phyloP scores from a whole-genome alignment of 1,284 basidiomycete genomes.

The Sphaerobolus stellatus region DNA sequence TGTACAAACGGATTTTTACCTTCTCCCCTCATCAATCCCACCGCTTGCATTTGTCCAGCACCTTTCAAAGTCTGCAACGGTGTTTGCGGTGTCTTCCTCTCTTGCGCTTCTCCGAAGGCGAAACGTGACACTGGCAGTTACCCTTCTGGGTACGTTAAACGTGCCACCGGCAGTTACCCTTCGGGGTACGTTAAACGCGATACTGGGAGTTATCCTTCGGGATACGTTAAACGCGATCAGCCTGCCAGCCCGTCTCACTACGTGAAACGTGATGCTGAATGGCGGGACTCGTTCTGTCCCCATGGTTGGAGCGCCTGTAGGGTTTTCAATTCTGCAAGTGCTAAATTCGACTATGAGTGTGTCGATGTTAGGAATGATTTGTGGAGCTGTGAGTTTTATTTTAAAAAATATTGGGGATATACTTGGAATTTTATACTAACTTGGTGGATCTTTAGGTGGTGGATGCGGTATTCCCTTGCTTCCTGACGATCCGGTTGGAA shows the following conservation, averaged over 20 bases:
- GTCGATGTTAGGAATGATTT: conserved; percentile 45
- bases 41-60: conserved; percentile 39
- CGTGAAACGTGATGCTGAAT: conserved; percentile 38
- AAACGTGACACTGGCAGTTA: too few relatives aligned
- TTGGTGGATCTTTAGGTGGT: conserved; percentile 37
- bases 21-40: conserved; percentile 33
- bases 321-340: too few relatives aligned
- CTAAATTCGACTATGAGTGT: conserved; percentile 45
- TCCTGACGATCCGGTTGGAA: conserved; percentile 28
- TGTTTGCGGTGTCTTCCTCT: conserved; percentile 39
- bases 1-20: conserved; percentile 44
- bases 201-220: too few relatives aligned
- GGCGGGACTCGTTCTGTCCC: conserved; percentile 11
- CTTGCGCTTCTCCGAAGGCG: conserved; percentile 35
- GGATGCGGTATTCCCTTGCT: conserved; percentile 45
- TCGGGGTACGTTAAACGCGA: too few relatives aligned
- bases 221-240: too few relatives aligned
- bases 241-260: conserved; percentile 3
- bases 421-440: conserved; percentile 1
- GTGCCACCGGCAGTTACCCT: too few relatives aligned
- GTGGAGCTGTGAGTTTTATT: conserved; percentile 48
- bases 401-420: neutral
- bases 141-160: too few relatives aligned
- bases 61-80: conserved; percentile 48
- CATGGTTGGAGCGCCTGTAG: conserved; percentile 36